phyloP scores from a whole-genome alignment of 495 filamentous ascomycete species.

The Aspergillus bridgeri region DNA sequence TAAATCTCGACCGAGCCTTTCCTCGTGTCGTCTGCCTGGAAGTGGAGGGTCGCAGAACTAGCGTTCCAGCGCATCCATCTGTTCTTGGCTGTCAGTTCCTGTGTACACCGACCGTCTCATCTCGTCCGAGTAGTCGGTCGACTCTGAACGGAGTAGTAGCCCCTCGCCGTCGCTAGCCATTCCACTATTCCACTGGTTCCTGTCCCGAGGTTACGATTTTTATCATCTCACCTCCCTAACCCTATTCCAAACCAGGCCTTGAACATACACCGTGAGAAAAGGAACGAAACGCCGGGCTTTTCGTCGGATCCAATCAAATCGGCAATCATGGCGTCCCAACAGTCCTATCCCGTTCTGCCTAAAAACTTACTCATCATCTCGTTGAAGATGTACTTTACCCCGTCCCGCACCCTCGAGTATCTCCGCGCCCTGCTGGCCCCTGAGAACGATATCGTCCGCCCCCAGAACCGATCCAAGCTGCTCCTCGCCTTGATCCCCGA shows the following conservation, averaged over 20 bases:
- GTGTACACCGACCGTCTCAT: not conserved
- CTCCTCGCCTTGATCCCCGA: constrained; percentile 84
- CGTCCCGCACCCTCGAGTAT: constrained; percentile 60
- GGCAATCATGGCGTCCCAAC: constrained; percentile 13
- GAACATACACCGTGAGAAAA: not conserved
- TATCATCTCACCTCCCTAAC: constrained; percentile 1
- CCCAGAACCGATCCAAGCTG: constrained; percentile 62
- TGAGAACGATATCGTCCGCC: constrained; percentile 33
- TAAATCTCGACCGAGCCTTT: not conserved
- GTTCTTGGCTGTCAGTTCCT: not conserved
- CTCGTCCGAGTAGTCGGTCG: not conserved
- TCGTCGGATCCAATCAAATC: not conserved
- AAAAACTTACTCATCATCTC: constrained; percentile 72
- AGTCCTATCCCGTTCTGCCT: constrained; percentile 46
- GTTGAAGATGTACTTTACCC: constrained; percentile 82
- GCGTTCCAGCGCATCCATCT: no score
- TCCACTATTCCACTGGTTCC: not conserved
- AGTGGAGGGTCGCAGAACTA: not conserved
- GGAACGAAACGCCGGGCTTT: not conserved
- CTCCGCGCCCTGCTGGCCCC: constrained; percentile 53
- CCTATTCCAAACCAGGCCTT: not conserved
- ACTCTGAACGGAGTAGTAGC: no score
- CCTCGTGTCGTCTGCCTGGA: not conserved
- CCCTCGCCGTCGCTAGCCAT: no score
- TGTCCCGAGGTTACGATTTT: not conserved